Conservation (phyloP, 371 early-diverging fungal genomes). For the Mortierella sp. region DNA sequence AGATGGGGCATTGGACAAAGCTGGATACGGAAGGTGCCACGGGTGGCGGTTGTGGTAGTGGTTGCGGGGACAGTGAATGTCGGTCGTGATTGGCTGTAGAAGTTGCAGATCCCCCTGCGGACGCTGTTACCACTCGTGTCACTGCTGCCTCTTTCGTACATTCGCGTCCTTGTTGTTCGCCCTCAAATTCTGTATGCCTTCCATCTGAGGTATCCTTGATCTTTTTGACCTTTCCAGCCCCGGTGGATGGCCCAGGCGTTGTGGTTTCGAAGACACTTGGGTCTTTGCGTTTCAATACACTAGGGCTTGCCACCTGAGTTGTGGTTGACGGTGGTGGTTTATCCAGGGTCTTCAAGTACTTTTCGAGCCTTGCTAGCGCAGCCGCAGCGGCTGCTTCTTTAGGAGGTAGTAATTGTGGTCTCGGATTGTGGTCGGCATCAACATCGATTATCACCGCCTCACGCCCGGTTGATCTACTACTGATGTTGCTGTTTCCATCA, state of each 20-base stretch:
- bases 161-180: no score
- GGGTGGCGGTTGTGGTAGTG: not conserved
- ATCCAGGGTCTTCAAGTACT: slow-evolving; percentile 1
- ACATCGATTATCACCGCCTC: no score
- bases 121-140: no score
- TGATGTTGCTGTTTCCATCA: no score
- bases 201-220: slow-evolving; percentile 1
- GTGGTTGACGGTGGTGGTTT: not conserved
- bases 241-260: not conserved
- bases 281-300: slow-evolving; percentile 8
- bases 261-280: not conserved
- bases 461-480: no score
- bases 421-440: not conserved
- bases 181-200: not conserved
- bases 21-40: not conserved
- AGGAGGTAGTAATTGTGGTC: not conserved
- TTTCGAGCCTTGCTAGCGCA: slow-evolving; percentile 22
- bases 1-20: slow-evolving; percentile 50
- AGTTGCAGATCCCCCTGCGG: not conserved
- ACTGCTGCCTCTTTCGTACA: no score
- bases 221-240: slow-evolving; percentile 1
- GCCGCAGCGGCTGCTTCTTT: slow-evolving; percentile 35
- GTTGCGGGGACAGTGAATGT: not conserved
- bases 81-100: not conserved
- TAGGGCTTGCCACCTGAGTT: not conserved